phyloP scores from a whole-genome alignment of 306 rosid species.

The Nissolia schottii region DNA sequence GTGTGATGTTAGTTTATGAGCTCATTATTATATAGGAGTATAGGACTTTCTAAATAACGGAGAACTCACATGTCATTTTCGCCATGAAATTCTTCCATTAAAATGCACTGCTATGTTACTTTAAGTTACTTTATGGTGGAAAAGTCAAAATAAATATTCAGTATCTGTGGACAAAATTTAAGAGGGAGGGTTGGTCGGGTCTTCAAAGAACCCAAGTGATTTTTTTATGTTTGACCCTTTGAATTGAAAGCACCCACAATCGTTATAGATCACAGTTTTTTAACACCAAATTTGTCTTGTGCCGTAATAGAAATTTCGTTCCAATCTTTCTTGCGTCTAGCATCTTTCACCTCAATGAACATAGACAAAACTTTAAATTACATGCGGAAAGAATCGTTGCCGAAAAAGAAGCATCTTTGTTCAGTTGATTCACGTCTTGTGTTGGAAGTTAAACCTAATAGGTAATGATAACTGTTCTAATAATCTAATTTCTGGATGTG shows the following conservation, averaged over 20 bases:
- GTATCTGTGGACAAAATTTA: slow-evolving; percentile 9
- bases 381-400: slow-evolving; percentile 12
- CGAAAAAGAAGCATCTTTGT: slow-evolving; percentile 26
- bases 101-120: not conserved
- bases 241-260: slow-evolving; percentile 20
- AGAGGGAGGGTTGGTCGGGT: slow-evolving; percentile 11
- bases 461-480: not conserved
- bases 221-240: slow-evolving; percentile 9
- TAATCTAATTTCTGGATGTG: not conserved
- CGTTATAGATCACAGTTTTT: not conserved
- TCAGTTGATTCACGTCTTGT: slow-evolving; percentile 22
- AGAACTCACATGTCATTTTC: slow-evolving; percentile 33
- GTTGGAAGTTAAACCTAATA: not conserved
- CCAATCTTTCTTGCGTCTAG: slow-evolving; percentile 16
- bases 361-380: not conserved
- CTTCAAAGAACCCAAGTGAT: not conserved
- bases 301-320: slow-evolving; percentile 16
- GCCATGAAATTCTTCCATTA: not conserved
- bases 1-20: not conserved
- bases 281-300: slow-evolving; percentile 13
- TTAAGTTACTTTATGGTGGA: not conserved
- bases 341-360: slow-evolving; percentile 16
- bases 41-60: slow-evolving; percentile 14
- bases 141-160: slow-evolving; percentile 13
- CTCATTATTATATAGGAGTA: not conserved